Percentiles rank a stretch among this genome's conserved stretches.
phyloP scores from a whole-genome alignment of 2,329 filamentous ascomycete genomes.

The Chalaropsis ovoidea region DNA sequence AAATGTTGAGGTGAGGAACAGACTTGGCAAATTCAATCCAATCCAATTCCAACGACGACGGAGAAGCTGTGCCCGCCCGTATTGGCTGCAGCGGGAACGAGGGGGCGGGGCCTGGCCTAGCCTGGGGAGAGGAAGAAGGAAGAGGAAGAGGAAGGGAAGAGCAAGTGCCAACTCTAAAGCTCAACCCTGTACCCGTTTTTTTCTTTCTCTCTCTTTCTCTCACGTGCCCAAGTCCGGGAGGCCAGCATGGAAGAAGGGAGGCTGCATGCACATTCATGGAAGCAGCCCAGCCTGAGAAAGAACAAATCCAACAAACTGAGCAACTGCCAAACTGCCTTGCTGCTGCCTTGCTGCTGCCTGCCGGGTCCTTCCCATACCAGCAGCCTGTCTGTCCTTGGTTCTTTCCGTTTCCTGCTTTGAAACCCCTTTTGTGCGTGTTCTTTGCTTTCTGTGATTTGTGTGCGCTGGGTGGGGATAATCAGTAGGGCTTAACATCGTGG shows the following conservation, averaged over 20 bases:
- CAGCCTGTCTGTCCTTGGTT: background rate
- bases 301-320: background rate
- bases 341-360: no score
- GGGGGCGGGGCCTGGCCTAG: no score
- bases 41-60: background rate
- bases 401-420: background rate
- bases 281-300: background rate
- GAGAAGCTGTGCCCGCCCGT: no score
- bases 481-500: background rate
- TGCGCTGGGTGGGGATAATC: background rate
- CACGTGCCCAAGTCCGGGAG: no score
- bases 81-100: no score
- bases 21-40: slow-evolving; percentile 4
- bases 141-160: no score
- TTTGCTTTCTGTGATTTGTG: background rate
- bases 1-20: background rate
- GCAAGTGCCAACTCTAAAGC: slow-evolving; percentile 3
- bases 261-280: no score
- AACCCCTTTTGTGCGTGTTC: background rate
- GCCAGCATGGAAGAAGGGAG: no score
- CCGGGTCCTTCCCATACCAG: background rate
- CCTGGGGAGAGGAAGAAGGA: background rate
- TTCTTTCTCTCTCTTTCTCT: background rate
- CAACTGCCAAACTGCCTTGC: background rate
- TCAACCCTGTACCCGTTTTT: background rate